Evolutionary conservation across 257 asterid genomes (phyloP), one percentile per base, ranked within the genome.

Genomic region (Phtheirospermum japonicum): DNA sequence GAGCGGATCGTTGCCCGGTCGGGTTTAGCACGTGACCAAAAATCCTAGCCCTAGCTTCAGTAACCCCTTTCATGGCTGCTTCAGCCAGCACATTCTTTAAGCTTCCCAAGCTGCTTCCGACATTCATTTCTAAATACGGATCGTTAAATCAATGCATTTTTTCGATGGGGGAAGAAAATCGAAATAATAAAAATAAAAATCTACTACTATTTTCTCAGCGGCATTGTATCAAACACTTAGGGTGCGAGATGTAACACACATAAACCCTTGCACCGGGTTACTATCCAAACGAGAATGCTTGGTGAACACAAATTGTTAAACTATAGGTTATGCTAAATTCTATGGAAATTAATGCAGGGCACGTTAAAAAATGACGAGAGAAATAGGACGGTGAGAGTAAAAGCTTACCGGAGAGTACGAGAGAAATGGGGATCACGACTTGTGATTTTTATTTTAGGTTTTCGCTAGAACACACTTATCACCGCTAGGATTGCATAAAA

Each of bases 11-110:
- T 71, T 81, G 79, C 39, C 99, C 96, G 1, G 84, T 75, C 4
- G 95, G 94, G 64, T 86, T 92, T 52, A 92, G 83, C 59, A 86
- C 73, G 52, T 92, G 97, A 33, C 99, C 97, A 54, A 89, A 89
- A 71, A 92, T 89, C 79, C 79, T 80, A 42, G 95, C 96, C 69
- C 95, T 83, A 42, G 97, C 97, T 75, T 89, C 96, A 49, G 77
- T 63, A 42, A 82, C 89, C 16, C 97, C 96, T 72, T 68, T 82
- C 36, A 75, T 14, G 45, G 95, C 96, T 61, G 86, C 96, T 64
- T 76, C 77, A 43, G 88, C 85, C 79, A 92, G 66, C 46, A 78
- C 66, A 64, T 75, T 75, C 89, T 82, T 92, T 71, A 92, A 67
- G 73, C 84, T 73, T 59, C 95, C 90, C 3, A 88, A 45, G 69